These are phyloP conservation scores for Termitomyces sp. DNA, from an alignment of 768 basidiomycete species.

Conservation along the genomic window DNA sequence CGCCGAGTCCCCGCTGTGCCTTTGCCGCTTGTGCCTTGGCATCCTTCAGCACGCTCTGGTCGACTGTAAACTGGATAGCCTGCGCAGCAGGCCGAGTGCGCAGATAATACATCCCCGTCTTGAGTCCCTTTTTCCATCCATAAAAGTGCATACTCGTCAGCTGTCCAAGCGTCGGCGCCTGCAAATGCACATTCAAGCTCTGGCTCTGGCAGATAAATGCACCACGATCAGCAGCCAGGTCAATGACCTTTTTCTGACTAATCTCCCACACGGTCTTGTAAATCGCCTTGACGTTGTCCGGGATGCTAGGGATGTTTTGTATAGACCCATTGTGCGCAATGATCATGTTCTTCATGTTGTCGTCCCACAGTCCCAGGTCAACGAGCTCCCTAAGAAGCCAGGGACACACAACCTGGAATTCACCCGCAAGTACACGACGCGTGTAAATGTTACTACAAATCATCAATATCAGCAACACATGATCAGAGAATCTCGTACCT, in stretches of 20 bases:
- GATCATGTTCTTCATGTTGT: constrained; percentile 99
- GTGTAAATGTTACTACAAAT: constrained; percentile 91
- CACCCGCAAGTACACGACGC: constrained; percentile 97
- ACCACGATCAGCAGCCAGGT: constrained; percentile 97
- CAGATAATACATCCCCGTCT: constrained; percentile 99
- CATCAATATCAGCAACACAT: constrained; percentile 6
- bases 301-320: constrained; percentile 85
- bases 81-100: constrained; percentile 92
- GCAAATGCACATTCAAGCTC: constrained; percentile 89
- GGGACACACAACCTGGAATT: constrained; percentile 99
- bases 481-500: constrained; percentile 41
- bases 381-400: constrained; percentile 99
- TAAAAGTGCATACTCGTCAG: constrained; percentile 97
- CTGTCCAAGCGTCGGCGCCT: constrained; percentile 85
- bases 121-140: constrained; percentile 99
- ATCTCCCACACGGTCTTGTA: constrained; percentile 99
- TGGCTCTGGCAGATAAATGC: constrained; percentile 98
- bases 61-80: constrained; percentile 97
- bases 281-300: constrained; percentile 90
- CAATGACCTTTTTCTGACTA: constrained; percentile 96
- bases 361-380: constrained; percentile 92
- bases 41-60: constrained; percentile 69
- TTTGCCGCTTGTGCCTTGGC: constrained; percentile 48
- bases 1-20: constrained; percentile 32
- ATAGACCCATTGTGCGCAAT: constrained; percentile 92